These are phyloP conservation scores for Tolypocladium endophyticum DNA, from an alignment of 2,329 filamentous ascomycete genomes.

Conservation along the genomic window DNA sequence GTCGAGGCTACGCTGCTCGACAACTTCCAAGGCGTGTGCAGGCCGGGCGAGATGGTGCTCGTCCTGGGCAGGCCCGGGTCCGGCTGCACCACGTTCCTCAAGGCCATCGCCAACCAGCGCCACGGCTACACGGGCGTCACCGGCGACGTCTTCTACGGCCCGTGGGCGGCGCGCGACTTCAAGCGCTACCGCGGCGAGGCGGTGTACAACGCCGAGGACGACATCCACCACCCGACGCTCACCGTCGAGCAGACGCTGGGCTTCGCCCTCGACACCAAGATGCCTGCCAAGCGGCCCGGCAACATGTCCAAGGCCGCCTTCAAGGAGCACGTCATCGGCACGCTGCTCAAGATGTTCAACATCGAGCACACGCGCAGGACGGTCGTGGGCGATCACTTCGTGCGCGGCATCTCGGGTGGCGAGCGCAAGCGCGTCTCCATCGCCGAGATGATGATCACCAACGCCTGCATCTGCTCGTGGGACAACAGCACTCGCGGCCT, in stretches of 20 bases:
- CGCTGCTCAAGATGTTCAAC: constrained; percentile 84
- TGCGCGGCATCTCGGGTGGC: constrained; percentile 70
- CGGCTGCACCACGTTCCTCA: constrained; percentile 60
- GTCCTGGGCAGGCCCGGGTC: constrained; percentile 70
- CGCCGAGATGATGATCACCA: constrained; percentile 71
- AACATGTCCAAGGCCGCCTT: constrained; percentile 65
- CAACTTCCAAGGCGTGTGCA: constrained; percentile 58
- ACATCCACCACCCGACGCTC: constrained; percentile 74
- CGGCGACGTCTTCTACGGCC: constrained; percentile 69
- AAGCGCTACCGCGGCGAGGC: constrained; percentile 70
- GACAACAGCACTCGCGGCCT: constrained; percentile 64
- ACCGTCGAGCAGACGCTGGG: constrained; percentile 80
- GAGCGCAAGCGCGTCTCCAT: constrained; percentile 76
- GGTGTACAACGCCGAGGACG: constrained; percentile 71
- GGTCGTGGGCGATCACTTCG: constrained; percentile 71
- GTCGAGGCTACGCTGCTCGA: constrained; percentile 64
- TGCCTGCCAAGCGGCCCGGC: constrained; percentile 66
- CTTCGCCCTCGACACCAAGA: constrained; percentile 78
- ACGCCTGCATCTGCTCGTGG: constrained; percentile 63
- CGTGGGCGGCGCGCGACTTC: constrained; percentile 61
- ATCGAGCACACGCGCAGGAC: constrained; percentile 83
- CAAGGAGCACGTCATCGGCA: constrained; percentile 63
- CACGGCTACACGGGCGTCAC: constrained; percentile 41
- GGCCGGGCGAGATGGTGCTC: constrained; percentile 81
- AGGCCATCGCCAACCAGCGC: constrained; percentile 56